Percentiles rank a stretch among this genome's conserved stretches.
These are phyloP conservation scores for Erysimum cheiranthoides DNA, from an alignment of 345 rosid genomes.

Conservation along the genomic window DNA sequence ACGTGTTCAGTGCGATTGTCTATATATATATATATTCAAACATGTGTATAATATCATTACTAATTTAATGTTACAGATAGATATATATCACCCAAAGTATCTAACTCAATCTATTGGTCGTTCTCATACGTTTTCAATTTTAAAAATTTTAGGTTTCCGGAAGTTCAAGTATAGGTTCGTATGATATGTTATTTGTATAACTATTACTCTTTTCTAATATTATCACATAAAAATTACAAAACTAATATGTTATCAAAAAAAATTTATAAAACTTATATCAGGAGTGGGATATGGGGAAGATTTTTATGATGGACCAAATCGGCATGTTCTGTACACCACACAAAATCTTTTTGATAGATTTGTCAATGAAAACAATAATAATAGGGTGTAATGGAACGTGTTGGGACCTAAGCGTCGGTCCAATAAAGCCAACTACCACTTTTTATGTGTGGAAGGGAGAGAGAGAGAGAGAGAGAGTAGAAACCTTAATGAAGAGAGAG, in stretches of 20 bases:
- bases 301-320: conserved; percentile 4
- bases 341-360: not conserved
- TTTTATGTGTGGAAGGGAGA: not conserved
- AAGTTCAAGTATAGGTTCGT: not conserved
- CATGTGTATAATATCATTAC: not conserved
- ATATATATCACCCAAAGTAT: not conserved
- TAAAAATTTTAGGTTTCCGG: not conserved
- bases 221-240: not conserved
- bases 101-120: not conserved
- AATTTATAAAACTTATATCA: not conserved
- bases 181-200: not conserved
- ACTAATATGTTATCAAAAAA: not conserved
- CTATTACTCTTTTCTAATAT: not conserved
- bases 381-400: conserved; percentile 17
- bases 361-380: conserved; percentile 28
- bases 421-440: conserved; percentile 28
- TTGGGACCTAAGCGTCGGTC: conserved; percentile 21
- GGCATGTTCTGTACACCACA: conserved; percentile 3
- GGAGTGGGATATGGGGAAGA: conserved; percentile 10
- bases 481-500: conserved; percentile 23
- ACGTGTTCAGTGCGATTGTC: conserved; percentile 23
- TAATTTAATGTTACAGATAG: not conserved
- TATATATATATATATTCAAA: not conserved
- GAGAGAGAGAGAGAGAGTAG: not conserved
- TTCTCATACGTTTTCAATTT: not conserved